A percentile compares a stretch with the other conserved stretches of the same genome.
These are phyloP conservation scores for Jacaranda mimosifolia DNA, from an alignment of 257 asterid genomes.

Conservation along the genomic window DNA sequence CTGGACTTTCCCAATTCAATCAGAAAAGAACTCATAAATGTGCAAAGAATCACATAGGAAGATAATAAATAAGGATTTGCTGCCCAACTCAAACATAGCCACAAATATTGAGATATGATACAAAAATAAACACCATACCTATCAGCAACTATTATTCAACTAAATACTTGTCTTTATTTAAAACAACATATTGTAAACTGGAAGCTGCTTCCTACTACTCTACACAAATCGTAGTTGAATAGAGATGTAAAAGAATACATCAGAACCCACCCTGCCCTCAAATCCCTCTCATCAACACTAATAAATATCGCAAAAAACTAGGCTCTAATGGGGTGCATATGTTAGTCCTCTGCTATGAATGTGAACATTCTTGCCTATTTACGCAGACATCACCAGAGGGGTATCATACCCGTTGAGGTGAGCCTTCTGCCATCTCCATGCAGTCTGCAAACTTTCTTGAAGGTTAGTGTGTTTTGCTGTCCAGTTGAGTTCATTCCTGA, in stretches of 20 bases:
- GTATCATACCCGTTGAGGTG: constrained; percentile 73
- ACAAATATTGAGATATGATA: constrained; percentile 17
- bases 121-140: constrained; percentile 34
- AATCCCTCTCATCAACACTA: constrained; percentile 34
- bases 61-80: neutral
- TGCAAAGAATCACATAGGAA: neutral
- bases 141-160: constrained; percentile 43
- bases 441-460: constrained; percentile 69
- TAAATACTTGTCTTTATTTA: constrained; percentile 26
- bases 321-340: constrained; percentile 33
- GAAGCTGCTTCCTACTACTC: constrained; percentile 35
- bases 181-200: constrained; percentile 18
- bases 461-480: constrained; percentile 79
- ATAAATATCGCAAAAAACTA: constrained; percentile 17
- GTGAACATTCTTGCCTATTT: constrained; percentile 38
- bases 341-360: constrained; percentile 47
- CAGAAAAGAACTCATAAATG: neutral
- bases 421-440: constrained; percentile 98
- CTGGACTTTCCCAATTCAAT: neutral
- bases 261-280: constrained; percentile 24
- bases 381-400: constrained; percentile 51
- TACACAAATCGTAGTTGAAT: constrained; percentile 30
- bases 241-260: constrained; percentile 49
- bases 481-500: constrained; percentile 81
- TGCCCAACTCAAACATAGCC: neutral